phyloP scores from a whole-genome alignment of 352 stramenopile genomes.

The Saprolegnia diclina region DNA sequence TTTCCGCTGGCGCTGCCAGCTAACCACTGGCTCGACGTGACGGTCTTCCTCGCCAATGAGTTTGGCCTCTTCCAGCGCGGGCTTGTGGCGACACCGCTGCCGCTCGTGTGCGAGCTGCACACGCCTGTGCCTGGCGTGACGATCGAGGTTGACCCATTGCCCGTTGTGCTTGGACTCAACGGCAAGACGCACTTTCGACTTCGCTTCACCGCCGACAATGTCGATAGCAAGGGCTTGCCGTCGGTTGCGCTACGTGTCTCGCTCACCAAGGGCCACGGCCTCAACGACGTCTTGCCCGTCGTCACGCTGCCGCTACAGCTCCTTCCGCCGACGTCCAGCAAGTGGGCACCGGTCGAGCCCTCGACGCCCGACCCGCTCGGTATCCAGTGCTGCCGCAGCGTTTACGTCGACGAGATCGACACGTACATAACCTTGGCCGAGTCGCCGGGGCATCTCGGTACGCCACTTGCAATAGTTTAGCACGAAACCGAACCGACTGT shows the following conservation, averaged over 20 bases:
- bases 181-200: conserved; percentile 7
- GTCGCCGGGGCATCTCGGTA: conserved; percentile 64
- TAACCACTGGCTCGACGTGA: conserved; percentile 51
- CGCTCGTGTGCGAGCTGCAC: background rate
- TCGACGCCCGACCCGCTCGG: conserved; percentile 37
- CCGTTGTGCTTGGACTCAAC: conserved; percentile 10
- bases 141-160: conserved; percentile 9
- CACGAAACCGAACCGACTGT: conserved; percentile 19
- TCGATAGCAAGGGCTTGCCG: background rate
- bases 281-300: conserved; percentile 44
- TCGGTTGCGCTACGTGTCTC: background rate
- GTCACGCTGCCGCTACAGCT: conserved; percentile 53
- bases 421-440: conserved; percentile 64
- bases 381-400: conserved; percentile 63
- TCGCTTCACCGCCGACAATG: background rate
- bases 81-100: background rate
- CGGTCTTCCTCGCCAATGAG: conserved; percentile 75
- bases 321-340: background rate
- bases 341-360: background rate
- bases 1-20: conserved; percentile 49
- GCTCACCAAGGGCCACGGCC: conserved; percentile 11
- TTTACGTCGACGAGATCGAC: conserved; percentile 44
- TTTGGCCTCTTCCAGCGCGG: conserved; percentile 69
- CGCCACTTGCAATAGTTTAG: background rate
- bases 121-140: background rate